These are phyloP conservation scores for Penicillium nucicola DNA, from an alignment of 495 filamentous ascomycete genomes.

Conservation along the genomic window DNA sequence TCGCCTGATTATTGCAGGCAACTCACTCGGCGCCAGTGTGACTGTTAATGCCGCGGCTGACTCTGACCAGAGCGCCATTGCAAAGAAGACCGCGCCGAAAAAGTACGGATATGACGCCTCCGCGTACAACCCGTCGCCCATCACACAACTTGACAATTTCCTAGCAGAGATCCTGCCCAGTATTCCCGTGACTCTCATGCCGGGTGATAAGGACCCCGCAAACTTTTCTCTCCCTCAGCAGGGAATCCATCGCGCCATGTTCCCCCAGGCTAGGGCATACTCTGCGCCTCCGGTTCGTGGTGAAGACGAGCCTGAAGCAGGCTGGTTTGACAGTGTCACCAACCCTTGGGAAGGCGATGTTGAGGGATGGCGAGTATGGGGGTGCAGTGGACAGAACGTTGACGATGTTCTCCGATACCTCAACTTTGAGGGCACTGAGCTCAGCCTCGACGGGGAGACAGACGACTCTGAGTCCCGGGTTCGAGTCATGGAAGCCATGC, in stretches of 20 bases:
- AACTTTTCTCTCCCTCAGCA: conserved; percentile 80
- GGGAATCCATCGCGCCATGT: conserved; percentile 78
- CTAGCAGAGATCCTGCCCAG: conserved; percentile 75
- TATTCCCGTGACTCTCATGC: conserved; percentile 76
- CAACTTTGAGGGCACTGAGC: conserved; percentile 33
- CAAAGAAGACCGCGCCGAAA: conserved; percentile 54
- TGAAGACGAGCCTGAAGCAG: conserved; percentile 45
- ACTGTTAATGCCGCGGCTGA: conserved; percentile 21
- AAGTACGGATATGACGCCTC: conserved; percentile 95
- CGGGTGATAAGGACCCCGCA: conserved; percentile 72
- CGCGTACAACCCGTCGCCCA: conserved; percentile 80
- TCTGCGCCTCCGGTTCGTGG: conserved; percentile 45
- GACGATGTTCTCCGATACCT: conserved; percentile 94
- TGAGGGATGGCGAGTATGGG: conserved; percentile 81
- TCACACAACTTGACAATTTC: conserved; percentile 78
- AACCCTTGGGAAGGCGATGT: conserved; percentile 92
- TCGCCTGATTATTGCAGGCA: conserved; percentile 86
- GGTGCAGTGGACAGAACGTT: conserved; percentile 84
- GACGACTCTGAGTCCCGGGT: conserved; percentile 65
- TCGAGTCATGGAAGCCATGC: conserved; percentile 86
- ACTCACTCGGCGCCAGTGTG: conserved; percentile 68
- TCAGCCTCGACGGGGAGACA: conserved; percentile 13
- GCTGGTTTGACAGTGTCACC: conserved; percentile 86
- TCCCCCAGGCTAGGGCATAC: conserved; percentile 70
- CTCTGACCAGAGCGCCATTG: conserved; percentile 23